Conservation (phyloP, 768 basidiomycete genomes). For the Gloeostereum incarnatum region DNA sequence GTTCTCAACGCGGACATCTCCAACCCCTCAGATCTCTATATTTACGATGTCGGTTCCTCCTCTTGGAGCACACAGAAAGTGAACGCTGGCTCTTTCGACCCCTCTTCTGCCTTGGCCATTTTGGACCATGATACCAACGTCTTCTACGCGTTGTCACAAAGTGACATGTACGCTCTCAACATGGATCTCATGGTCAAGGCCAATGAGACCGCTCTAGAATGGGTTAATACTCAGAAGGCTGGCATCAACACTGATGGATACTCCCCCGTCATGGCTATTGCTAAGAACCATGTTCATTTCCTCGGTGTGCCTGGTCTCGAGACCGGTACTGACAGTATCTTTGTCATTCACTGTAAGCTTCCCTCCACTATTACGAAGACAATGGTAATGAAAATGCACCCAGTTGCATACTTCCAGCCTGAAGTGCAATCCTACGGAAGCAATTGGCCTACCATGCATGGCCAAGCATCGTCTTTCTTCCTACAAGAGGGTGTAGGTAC, state of each 20-base stretch:
- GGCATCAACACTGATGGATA: constrained; percentile 49
- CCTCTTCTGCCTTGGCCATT: constrained; percentile 55
- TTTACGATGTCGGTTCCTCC: constrained; percentile 65
- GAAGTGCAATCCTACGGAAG: constrained; percentile 51
- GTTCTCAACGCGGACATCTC: constrained; percentile 69
- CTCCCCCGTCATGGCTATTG: constrained; percentile 68
- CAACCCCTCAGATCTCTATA: constrained; percentile 63
- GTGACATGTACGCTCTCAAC: constrained; percentile 57
- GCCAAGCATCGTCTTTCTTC: constrained; percentile 67
- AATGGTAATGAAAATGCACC: neutral
- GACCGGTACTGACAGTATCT: constrained; percentile 70
- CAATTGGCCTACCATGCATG: constrained; percentile 62
- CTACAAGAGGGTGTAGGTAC: constrained; percentile 34
- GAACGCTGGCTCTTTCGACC: constrained; percentile 41
- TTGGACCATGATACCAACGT: constrained; percentile 94
- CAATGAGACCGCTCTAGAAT: constrained; percentile 44
- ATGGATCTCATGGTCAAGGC: constrained; percentile 59
- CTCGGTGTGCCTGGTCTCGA: constrained; percentile 56
- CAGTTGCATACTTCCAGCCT: constrained; percentile 78
- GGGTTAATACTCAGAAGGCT: constrained; percentile 52
- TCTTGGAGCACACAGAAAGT: constrained; percentile 74
- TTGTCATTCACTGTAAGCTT: constrained; percentile 81
- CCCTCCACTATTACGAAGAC: no score
- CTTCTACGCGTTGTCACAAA: constrained; percentile 46
- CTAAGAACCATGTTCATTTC: constrained; percentile 85